Percentiles rank a stretch among this genome's conserved stretches.
Conservation (phyloP, 1,284 basidiomycete species). For the Polyporus tsugae region DNA sequence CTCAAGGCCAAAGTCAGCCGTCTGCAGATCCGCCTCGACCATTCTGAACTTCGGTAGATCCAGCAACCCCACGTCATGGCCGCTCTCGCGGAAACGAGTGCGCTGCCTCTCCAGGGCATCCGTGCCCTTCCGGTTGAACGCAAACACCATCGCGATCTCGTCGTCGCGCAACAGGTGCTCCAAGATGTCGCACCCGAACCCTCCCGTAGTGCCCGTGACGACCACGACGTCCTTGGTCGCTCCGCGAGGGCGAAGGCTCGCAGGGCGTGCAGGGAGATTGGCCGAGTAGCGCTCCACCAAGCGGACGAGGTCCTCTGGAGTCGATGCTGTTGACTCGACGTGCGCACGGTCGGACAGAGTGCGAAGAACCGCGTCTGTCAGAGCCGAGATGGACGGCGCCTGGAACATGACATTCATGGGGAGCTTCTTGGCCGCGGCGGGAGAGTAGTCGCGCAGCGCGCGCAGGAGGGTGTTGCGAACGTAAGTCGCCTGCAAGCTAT, state of each 20-base stretch:
- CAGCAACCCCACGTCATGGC: conserved; percentile 39
- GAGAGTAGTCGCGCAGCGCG: conserved; percentile 32
- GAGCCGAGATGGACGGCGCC: conserved; percentile 42
- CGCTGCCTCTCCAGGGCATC: conserved; percentile 37
- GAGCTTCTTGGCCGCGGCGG: conserved; percentile 26
- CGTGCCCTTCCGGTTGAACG: conserved; percentile 27
- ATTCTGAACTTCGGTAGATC: conserved; percentile 41
- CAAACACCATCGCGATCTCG: conserved; percentile 29
- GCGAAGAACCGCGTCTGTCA: conserved; percentile 38
- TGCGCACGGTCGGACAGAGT: conserved; percentile 28
- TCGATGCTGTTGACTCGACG: conserved; percentile 16
- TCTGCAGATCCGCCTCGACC: conserved; percentile 44
- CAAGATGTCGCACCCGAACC: conserved; percentile 34
- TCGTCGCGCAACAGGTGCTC: conserved; percentile 24
- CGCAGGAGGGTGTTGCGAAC: conserved; percentile 44
- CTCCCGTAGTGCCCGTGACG: conserved; percentile 38
- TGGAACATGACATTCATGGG: conserved; percentile 47
- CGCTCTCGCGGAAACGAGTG: conserved; percentile 40
- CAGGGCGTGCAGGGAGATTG: conserved; percentile 14
- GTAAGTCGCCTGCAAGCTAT: conserved; percentile 47
- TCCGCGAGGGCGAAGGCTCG: not conserved
- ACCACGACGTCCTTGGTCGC: conserved; percentile 31
- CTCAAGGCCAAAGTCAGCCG: conserved; percentile 41
- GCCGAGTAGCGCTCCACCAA: conserved; percentile 21
- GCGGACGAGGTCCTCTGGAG: conserved; percentile 20